Conservation (phyloP, 2,329 filamentous ascomycete species). For the Dactylonectria macrodidyma region DNA sequence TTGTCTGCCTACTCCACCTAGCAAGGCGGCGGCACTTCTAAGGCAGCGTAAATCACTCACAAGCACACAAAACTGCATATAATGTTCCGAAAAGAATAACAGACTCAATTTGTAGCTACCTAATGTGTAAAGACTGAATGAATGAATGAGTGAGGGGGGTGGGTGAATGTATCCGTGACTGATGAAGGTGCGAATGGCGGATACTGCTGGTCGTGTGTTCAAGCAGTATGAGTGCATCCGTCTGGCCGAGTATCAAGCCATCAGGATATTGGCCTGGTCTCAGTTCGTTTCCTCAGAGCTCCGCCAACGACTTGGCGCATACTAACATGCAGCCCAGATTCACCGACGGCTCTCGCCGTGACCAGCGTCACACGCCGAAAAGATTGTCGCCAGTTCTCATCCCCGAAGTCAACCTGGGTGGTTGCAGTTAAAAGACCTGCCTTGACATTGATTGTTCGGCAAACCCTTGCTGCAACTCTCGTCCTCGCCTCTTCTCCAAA, state of each 20-base stretch:
- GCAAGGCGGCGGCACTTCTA: not conserved
- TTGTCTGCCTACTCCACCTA: not conserved
- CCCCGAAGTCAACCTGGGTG: conserved; percentile 21
- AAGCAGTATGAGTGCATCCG: conserved; percentile 13
- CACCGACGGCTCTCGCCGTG: not conserved
- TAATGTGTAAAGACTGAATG: conserved; percentile 40
- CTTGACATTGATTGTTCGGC: conserved; percentile 33
- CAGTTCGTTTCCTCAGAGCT: not conserved
- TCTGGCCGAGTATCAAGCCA: conserved; percentile 10
- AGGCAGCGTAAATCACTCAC: not conserved
- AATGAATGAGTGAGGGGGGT: conserved; percentile 21
- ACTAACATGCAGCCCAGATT: not conserved
- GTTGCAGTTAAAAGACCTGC: conserved; percentile 27
- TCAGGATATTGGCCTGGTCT: conserved; percentile 1
- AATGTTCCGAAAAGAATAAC: conserved; percentile 33
- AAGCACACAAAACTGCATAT: not conserved
- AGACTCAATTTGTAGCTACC: conserved; percentile 46
- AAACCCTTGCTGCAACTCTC: conserved; percentile 17
- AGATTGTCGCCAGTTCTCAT: conserved; percentile 4
- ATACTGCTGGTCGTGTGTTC: conserved; percentile 21
- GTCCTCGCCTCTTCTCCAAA: conserved; percentile 18
- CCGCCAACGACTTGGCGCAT: not conserved
- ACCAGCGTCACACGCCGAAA: not conserved
- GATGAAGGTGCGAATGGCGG: conserved; percentile 19
- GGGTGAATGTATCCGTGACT: conserved; percentile 17